Base-by-base conservation (phyloP, 2,329 filamentous ascomycete species). In the Xenoacremonium recifei region DNA sequence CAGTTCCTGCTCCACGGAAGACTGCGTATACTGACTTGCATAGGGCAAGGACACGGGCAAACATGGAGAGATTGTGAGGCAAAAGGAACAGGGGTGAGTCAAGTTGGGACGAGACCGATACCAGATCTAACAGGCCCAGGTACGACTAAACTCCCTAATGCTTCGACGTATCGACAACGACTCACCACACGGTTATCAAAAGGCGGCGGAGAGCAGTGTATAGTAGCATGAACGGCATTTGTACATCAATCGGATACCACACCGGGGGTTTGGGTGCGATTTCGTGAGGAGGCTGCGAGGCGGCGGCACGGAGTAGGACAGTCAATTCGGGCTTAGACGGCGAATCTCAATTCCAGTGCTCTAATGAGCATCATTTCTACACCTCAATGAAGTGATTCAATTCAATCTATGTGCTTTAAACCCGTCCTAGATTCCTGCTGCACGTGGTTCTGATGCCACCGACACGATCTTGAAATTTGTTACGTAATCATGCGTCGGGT, bases 21-120 rank as follows among this genome's bases (percentile, higher is more conserved):
- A n/a, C n/a, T n/a, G n/a, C n/a, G n/a, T n/a, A n/a, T 44, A n/a
- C 40, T 61, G 18, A 61, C 39, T 37, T 19, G 27, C 41, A 6
- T 48, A 83, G 81, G 86, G 86, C 53, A 89, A 87, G 68, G 80
- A 91, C 62, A 80, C 71, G 23, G 84, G 84, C 3, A 64, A 74
- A n/a, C 72, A 79, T 44, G 84, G 80, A 35, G 81, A 76, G 33
- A 83, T 91, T 48, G 70, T 84, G 40, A 77, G 89, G 62, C 84
- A 90, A 67, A 92, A 89, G 69, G 85, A 92, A 51, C 82, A 80
- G 51, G 87, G 87, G 85, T 89, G 71, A 70, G 81, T 61, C 29
- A 21, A 48, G 29, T 6, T 18, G 13, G 3, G 11, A 12, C 13
- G 27, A 44, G 50, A 15, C 6, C 11, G 11, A 35, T 35, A 15